Evolutionary conservation across 1,284 basidiomycete genomes (phyloP).

Genomic region (Sanghuangporus baumii): DNA sequence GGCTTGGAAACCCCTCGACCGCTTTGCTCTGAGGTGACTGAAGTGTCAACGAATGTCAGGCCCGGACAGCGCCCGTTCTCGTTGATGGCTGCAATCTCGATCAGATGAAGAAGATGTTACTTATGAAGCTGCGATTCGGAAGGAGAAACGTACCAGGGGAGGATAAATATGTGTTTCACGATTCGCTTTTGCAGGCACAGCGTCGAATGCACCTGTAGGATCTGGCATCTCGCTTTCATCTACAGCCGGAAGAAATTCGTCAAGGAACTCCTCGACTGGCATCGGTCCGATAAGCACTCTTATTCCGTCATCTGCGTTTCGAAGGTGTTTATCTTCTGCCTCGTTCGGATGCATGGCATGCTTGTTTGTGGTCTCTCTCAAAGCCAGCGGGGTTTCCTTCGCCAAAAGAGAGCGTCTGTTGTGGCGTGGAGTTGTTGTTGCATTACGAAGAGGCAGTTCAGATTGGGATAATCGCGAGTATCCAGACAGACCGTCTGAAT

Average conservation of each 20-base stretch:
- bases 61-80: neutral
- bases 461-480: too few species aligned
- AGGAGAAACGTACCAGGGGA: neutral
- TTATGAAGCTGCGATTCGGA: neutral
- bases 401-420: too few species aligned
- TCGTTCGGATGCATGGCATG: too few species aligned
- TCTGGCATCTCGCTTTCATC: neutral
- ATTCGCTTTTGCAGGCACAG: neutral
- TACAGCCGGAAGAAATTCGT: neutral
- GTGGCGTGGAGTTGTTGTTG: too few species aligned
- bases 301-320: neutral
- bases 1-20: neutral
- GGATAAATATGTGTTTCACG: neutral
- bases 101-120: neutral
- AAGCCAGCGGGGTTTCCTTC: neutral
- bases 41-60: neutral
- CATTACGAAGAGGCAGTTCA: too few species aligned
- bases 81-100: neutral
- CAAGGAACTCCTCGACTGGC: neutral
- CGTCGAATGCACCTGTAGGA: neutral
- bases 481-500: too few species aligned
- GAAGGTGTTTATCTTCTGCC: neutral
- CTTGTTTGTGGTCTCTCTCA: too few species aligned
- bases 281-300: neutral
- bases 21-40: neutral